Percentiles rank a stretch among this genome's conserved stretches.
These are phyloP conservation scores for Cercophora samala DNA, from an alignment of 495 filamentous ascomycete genomes.

Conservation along the genomic window DNA sequence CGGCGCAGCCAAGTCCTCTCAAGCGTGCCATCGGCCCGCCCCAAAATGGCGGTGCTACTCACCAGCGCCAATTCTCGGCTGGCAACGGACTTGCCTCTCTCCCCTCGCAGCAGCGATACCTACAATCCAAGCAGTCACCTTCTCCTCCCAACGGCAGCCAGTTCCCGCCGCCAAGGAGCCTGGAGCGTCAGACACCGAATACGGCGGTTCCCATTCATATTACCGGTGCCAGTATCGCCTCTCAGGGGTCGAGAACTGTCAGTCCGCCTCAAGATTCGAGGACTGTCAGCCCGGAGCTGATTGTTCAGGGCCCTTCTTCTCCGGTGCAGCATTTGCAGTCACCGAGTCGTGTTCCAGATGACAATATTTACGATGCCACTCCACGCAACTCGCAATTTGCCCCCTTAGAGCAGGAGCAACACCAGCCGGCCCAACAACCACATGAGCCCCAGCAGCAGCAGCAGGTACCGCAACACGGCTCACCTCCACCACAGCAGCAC, in stretches of 20 bases:
- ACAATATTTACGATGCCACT: constrained; percentile 48
- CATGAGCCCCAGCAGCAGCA: constrained; percentile 3
- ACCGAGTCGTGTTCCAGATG: constrained; percentile 24
- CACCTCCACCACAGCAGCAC: background rate
- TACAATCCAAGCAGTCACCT: constrained; percentile 1
- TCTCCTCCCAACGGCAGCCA: constrained; percentile 15
- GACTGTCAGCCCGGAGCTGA: background rate
- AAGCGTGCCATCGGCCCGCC: background rate
- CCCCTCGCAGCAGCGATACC: constrained; percentile 24
- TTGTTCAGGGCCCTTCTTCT: background rate
- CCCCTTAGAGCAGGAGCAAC: background rate
- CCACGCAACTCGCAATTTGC: constrained; percentile 30
- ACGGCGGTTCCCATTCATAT: background rate
- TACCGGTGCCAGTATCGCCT: background rate
- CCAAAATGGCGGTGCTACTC: background rate
- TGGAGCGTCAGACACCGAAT: background rate
- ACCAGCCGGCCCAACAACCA: no score
- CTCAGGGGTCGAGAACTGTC: constrained; percentile 21
- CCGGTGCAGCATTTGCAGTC: constrained; percentile 11
- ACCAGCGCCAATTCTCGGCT: constrained; percentile 9
- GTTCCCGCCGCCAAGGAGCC: constrained; percentile 8
- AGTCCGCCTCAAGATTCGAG: constrained; percentile 25
- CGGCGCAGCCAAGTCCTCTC: constrained; percentile 17
- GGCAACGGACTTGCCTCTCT: constrained; percentile 21
- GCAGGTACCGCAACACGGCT: constrained; percentile 5